Evolutionary conservation across 495 filamentous ascomycete genomes (phyloP).

Genomic region (Cercophora scortea): DNA sequence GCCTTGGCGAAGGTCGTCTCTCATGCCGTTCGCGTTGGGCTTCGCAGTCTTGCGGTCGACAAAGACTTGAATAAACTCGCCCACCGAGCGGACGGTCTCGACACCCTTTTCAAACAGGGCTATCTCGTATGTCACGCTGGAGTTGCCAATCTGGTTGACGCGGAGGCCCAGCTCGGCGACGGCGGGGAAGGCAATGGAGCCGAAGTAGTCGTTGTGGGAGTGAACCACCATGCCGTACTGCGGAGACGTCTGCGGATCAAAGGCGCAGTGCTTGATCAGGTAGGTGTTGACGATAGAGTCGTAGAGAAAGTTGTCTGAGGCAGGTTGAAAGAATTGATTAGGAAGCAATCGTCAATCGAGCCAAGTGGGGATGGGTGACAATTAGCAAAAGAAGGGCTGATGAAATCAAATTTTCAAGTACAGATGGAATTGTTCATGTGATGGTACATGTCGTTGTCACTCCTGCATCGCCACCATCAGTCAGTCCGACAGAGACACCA

Average conservation of each 20-base stretch:
- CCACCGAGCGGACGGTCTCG: slow-evolving; percentile 75
- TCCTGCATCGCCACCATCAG: slow-evolving; percentile 41
- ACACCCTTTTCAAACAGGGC: slow-evolving; percentile 73
- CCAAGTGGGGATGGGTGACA: no score
- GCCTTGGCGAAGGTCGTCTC: background rate
- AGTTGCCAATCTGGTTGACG: slow-evolving; percentile 75
- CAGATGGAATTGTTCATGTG: slow-evolving; percentile 78
- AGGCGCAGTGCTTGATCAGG: slow-evolving; percentile 69
- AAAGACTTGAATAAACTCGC: slow-evolving; percentile 84
- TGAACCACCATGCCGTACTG: slow-evolving; percentile 79
- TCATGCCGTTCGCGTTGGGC: slow-evolving; percentile 33
- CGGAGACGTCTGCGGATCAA: slow-evolving; percentile 59
- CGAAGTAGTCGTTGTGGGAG: slow-evolving; percentile 78
- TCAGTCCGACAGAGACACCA: no score
- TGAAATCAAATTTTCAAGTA: no score
- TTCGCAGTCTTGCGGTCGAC: slow-evolving; percentile 65
- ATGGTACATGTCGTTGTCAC: slow-evolving; percentile 93
- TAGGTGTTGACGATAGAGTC: slow-evolving; percentile 90
- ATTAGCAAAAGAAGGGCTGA: no score
- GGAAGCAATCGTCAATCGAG: no score
- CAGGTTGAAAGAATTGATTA: no score
- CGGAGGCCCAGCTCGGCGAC: slow-evolving; percentile 73
- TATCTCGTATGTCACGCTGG: slow-evolving; percentile 88
- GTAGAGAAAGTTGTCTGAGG: slow-evolving; percentile 62
- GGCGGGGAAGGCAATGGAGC: slow-evolving; percentile 73